Evolutionary conservation across 805 yeast species (phyloP).

Genomic region (Kodamaea neixiangensis): DNA sequence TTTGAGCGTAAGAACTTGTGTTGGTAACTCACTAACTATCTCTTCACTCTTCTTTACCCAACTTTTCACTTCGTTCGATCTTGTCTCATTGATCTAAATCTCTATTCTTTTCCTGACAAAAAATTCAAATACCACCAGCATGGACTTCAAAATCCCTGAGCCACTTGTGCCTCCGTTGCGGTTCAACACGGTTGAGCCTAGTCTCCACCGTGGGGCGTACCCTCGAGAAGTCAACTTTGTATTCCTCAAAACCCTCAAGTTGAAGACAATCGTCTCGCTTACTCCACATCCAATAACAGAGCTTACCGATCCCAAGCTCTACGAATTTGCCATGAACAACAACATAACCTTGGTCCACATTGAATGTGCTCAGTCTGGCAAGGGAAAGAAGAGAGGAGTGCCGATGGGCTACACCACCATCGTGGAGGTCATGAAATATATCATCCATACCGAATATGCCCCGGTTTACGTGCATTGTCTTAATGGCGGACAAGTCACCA

Average conservation of each 20-base stretch:
- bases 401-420: conserved; percentile 73
- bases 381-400: conserved; percentile 80
- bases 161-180: conserved; percentile 72
- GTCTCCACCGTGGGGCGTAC: conserved; percentile 80
- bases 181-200: conserved; percentile 69
- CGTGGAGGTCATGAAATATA: conserved; percentile 56
- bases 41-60: background rate
- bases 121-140: conserved; percentile 4
- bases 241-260: conserved; percentile 62
- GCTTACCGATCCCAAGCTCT: conserved; percentile 52
- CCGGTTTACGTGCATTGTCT: conserved; percentile 86
- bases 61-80: background rate
- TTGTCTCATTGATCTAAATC: background rate
- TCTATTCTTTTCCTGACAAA: background rate
- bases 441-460: conserved; percentile 57
- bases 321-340: conserved; percentile 52
- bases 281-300: conserved; percentile 72
- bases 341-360: conserved; percentile 69
- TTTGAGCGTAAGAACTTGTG: too few species aligned
- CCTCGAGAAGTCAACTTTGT: conserved; percentile 76
- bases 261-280: conserved; percentile 74
- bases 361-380: conserved; percentile 65
- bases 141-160: conserved; percentile 15
- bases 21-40: too few species aligned
- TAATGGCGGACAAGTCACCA: conserved; percentile 87